Conservation (phyloP, 305 asterid species). For the Fraxinus angustifolia region DNA sequence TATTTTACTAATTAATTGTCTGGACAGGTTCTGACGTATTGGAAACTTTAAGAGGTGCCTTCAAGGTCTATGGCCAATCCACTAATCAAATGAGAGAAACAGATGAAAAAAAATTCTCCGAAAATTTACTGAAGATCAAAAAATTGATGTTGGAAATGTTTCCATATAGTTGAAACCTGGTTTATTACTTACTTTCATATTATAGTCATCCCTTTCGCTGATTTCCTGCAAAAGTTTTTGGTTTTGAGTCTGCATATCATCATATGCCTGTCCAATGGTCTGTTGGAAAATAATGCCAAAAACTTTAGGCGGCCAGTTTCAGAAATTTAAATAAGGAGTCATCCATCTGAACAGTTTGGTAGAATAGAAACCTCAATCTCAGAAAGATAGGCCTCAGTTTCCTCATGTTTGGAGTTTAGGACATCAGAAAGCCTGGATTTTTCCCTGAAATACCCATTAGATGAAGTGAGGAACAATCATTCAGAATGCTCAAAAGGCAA, state of each 20-base stretch:
- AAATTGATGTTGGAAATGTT: background rate
- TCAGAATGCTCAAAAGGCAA: conserved; percentile 6
- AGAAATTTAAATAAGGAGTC: conserved; percentile 4
- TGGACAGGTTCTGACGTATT: background rate
- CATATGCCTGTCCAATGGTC: conserved; percentile 98
- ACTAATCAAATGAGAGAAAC: background rate
- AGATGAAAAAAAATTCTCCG: background rate
- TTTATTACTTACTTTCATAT: conserved; percentile 58
- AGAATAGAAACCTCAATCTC: conserved; percentile 45
- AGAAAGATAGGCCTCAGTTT: conserved; percentile 50
- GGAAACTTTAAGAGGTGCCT: background rate
- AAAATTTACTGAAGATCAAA: background rate
- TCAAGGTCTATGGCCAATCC: background rate
- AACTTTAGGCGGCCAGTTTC: conserved; percentile 20
- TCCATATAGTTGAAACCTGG: conserved; percentile 4
- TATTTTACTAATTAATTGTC: background rate
- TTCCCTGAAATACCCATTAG: conserved; percentile 33
- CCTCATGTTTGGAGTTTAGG: conserved; percentile 43
- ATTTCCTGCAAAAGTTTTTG: conserved; percentile 94
- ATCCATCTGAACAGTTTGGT: conserved; percentile 6
- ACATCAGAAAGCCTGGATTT: conserved; percentile 35
- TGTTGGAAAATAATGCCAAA: conserved; percentile 37
- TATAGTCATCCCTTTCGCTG: conserved; percentile 92
- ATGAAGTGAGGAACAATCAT: background rate
- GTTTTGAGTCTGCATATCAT: conserved; percentile 95